These are phyloP conservation scores for Spathaspora passalidarum DNA, from an alignment of 805 yeast genomes.

Conservation along the genomic window DNA sequence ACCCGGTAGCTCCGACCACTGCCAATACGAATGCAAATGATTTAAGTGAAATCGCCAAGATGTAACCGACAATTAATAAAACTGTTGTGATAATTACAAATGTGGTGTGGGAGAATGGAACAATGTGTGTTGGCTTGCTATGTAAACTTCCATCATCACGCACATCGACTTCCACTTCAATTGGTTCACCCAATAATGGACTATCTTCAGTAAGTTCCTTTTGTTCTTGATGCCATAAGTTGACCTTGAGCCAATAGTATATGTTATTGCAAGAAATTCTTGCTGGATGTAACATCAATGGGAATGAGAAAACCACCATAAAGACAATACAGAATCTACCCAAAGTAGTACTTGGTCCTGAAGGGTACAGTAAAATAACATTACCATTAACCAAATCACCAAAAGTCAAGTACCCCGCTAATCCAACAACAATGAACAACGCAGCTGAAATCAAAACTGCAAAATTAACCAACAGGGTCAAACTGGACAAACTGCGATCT, in stretches of 20 bases:
- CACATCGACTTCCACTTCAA: neutral
- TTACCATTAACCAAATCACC: slow-evolving; percentile 80
- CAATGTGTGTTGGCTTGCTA: slow-evolving; percentile 13
- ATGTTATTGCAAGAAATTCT: slow-evolving; percentile 79
- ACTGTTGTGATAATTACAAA: slow-evolving; percentile 27
- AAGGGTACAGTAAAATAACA: slow-evolving; percentile 74
- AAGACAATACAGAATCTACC: slow-evolving; percentile 81
- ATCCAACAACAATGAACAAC: slow-evolving; percentile 70
- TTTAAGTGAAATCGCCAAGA: slow-evolving; percentile 60
- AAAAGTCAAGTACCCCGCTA: slow-evolving; percentile 81
- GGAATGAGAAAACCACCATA: slow-evolving; percentile 80
- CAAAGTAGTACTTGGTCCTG: slow-evolving; percentile 60
- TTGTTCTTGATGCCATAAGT: slow-evolving; percentile 7
- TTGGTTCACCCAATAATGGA: slow-evolving; percentile 1
- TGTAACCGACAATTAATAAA: slow-evolving; percentile 52
- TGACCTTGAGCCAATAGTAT: slow-evolving; percentile 42
- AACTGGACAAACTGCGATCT: slow-evolving; percentile 44
- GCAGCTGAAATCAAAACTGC: slow-evolving; percentile 60
- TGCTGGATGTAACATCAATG: slow-evolving; percentile 88
- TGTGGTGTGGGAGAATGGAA: slow-evolving; percentile 25
- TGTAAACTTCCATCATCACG: slow-evolving; percentile 1
- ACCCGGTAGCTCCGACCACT: slow-evolving; percentile 89
- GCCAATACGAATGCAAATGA: slow-evolving; percentile 83
- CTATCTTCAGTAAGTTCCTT: slow-evolving; percentile 1
- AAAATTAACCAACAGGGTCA: slow-evolving; percentile 39